Base-by-base conservation (phyloP, 345 rosid species). In the Syzygium oleosum region DNA sequence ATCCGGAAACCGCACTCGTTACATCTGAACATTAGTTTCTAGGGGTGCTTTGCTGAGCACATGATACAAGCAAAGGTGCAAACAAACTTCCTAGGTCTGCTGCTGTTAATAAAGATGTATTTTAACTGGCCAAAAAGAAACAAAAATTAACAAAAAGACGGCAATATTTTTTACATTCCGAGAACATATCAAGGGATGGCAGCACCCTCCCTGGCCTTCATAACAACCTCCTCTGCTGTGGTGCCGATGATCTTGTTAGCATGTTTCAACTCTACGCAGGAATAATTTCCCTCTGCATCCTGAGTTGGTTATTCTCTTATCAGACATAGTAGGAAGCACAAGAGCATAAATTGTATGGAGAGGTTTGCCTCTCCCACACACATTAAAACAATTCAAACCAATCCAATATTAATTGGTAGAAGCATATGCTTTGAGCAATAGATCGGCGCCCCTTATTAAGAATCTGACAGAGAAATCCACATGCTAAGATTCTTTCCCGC, bases 141-240 rank as follows among this genome's bases (percentile, higher is more conserved):
- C 49, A 73, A 73, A 73, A 73, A 73, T 38, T 73, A 73, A 38
- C 27, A 17, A 34, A 31, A 65, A 68, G 41, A 68, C 23, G 43
- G 79, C 12, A 7, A 68, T 31, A 31, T 16, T 65, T 65, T 31
- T 31, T 4, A 68, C 43, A 52, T 23, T 29, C 49, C 3, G 19
- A 16, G 17, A 65, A 29, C 22, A 14, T 27, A 10, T 85, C 80
- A 85, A n/a, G 55, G 63, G 46, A 31, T 34, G 56, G 12, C 80
- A 55, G 54, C 89, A 85, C 91, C 92, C 29, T 80, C 84, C 88
- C 86, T 94, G 38, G 94, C 98, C 91, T 91, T 93, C 3, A 93
- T 94, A 87, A 97, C 97, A 87, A 94, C 79, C 91, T 97, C 97
- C 92, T 95, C 98, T 0, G 97, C 95, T 1, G 98, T 95, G 85